Evolutionary conservation across 1,284 basidiomycete genomes (phyloP), one percentile per base, ranked within the genome.

Genomic region (Apiotrichum mycotoxinovorans): DNA sequence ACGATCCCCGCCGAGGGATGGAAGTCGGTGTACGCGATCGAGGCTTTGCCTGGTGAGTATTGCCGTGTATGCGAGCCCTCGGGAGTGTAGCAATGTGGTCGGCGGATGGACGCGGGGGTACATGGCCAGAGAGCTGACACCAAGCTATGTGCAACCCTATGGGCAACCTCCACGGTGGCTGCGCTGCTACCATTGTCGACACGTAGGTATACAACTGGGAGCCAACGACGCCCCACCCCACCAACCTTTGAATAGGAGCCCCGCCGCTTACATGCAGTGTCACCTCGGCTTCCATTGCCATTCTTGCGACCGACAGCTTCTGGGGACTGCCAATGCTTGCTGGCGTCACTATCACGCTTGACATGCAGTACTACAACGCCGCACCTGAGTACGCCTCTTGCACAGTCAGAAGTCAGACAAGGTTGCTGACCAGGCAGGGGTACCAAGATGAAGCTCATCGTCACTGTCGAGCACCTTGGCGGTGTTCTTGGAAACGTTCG

Each of bases 281-380:
- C 20, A 44, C 54, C 20, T 56, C 54, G 0, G 49, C 54, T 7
- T 34, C 48, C 15, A 15, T 56, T n/a, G 27, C 49, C 0, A 3
- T 57, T 8, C 45, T 69, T 2, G 57, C 57, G 17, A 68, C 68
- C 25, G 62, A 66, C 2, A 61, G 54, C 17, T 73, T 71, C 58
- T 73, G 71, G 71, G 69, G 66, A 41, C 50, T 56, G 26, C 71
- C 70, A 3, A 66, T 69, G 61, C 48, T 67, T 7, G 46, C 60
- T 3, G 71, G 71, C 15, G 68, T 71, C 2, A 63, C 66, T 8
- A 43, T 69, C 11, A 57, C 59, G 14, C 58, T 73, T 34, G 62
- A 71, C 47, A 58, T 66, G 26, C 56, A 67, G 50, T 73, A 67
- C 46, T 51, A 63, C 30, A 61, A 69, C 44, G 64, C 71, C 3